Base-by-base conservation (phyloP, 208 protist species). In the Acanthamoeba triangularis region DNA sequence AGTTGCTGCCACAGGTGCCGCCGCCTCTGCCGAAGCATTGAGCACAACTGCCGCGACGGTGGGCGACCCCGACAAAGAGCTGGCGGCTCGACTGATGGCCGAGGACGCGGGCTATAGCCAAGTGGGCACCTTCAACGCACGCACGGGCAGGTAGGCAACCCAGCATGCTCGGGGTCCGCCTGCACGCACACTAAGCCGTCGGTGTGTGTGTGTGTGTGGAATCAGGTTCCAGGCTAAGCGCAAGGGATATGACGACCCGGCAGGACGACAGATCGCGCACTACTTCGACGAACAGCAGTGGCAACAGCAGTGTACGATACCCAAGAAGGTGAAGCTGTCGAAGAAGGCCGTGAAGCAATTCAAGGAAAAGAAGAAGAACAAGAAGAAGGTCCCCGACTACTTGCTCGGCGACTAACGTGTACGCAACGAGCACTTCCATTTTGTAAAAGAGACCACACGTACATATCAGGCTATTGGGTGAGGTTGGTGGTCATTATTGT, bases 211-310 rank as follows among this genome's bases (percentile, higher is more conserved):
- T 3, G 20, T 61, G 84, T 41, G 16, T 3, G 14, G 3, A 5
- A 56, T 25, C 67, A 49, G 90, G 30, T 94, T 94, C 44, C 90
- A 94, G 63, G 90, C 63, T 23, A 41, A 94, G 65, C 33, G 63
- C n/a, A 44, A 49, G 41, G 90, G 52, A 0, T 94, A 63, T 61
- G 65, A 72, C 16, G 90, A 94, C 37, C 37, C 47, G 23, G 90
- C 90, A 28, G 90, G 90, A 20, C 56, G 90, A 33, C 90, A 94
- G 90, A 94, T 94, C 30, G 63, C 56, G 14, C 90, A 94, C 65
- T 94, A 94, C 90, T 94, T 94, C 56, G 90, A 94, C 44, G 59
- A 65, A n/a, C 47, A 94, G 59, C 28, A 80, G 44, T 94, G 90
- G 90, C 59, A 82, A 33, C 90, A 94, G 59, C 59, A 94, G 90